Evolutionary conservation across 805 yeast genomes (phyloP).

Genomic region (Brettanomyces sp.): DNA sequence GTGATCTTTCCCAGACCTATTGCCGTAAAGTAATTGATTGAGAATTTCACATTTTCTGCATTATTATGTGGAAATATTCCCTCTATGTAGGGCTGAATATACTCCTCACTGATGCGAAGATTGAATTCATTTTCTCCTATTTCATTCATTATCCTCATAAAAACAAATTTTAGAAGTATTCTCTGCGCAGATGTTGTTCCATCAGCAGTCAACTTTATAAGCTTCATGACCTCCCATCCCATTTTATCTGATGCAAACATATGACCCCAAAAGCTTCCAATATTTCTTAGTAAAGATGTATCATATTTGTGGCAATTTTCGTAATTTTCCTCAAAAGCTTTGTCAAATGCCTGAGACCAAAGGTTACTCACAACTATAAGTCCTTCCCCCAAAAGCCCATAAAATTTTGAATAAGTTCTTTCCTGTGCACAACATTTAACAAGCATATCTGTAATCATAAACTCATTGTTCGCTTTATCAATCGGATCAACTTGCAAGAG

Average conservation of each 20-base stretch:
- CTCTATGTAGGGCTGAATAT: conserved; percentile 34
- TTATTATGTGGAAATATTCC: conserved; percentile 62
- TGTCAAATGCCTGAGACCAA: conserved; percentile 52
- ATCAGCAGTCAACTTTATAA: conserved; percentile 53
- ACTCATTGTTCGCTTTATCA: conserved; percentile 33
- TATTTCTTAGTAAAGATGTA: conserved; percentile 62
- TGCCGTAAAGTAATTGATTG: conserved; percentile 88
- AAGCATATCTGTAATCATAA: conserved; percentile 59
- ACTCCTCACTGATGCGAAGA: conserved; percentile 42
- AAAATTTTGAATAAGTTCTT: conserved; percentile 75
- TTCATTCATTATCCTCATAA: conserved; percentile 72
- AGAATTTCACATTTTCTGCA: conserved; percentile 51
- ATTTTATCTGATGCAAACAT: conserved; percentile 61
- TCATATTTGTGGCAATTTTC: conserved; percentile 55
- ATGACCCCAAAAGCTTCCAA: conserved; percentile 84
- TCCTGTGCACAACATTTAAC: conserved; percentile 80
- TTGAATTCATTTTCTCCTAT: conserved; percentile 49
- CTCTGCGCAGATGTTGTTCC: conserved; percentile 76
- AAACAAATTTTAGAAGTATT: conserved; percentile 70
- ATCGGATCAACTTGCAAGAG: conserved; percentile 41
- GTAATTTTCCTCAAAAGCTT: conserved; percentile 49
- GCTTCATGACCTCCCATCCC: conserved; percentile 50
- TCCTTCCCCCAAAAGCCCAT: conserved; percentile 67
- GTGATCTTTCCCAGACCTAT: conserved; percentile 81
- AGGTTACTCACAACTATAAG: conserved; percentile 38